A percentile compares a stretch with the other conserved stretches of the same genome.
phyloP scores from a whole-genome alignment of 257 asterid species.

The Orobanche coerulescens region DNA sequence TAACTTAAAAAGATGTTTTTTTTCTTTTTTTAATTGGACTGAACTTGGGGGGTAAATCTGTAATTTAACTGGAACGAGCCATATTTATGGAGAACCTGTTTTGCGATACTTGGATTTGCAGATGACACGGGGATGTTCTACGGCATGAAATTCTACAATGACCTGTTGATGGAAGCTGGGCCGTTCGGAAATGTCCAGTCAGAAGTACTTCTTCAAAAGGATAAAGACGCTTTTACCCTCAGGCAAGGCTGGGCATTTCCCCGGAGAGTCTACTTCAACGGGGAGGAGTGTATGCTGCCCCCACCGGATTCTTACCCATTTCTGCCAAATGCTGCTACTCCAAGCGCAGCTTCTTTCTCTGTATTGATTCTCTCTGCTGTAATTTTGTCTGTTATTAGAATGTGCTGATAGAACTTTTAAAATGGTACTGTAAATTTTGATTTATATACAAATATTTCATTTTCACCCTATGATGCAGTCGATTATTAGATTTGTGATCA shows the following conservation, averaged over 20 bases:
- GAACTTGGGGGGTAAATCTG: no score
- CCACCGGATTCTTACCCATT: conserved; percentile 77
- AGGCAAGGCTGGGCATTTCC: conserved; percentile 96
- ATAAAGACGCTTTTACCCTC: conserved; percentile 49
- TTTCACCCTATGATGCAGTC: no score
- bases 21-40: no score
- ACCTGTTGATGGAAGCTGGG: conserved; percentile 87
- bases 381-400: conserved; percentile 23
- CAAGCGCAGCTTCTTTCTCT: conserved; percentile 25
- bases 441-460: background rate
- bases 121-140: conserved; percentile 95
- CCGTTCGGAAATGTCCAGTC: conserved; percentile 72
- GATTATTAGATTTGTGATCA: background rate
- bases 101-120: conserved; percentile 27
- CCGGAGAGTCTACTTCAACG: conserved; percentile 79
- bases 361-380: conserved; percentile 22
- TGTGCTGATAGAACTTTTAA: conserved; percentile 29
- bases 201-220: conserved; percentile 73
- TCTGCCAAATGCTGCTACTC: conserved; percentile 59
- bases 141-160: conserved; percentile 84
- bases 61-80: no score
- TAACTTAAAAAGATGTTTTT: no score
- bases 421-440: conserved; percentile 61
- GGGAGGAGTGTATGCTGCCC: conserved; percentile 83
- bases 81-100: no score